Evolutionary conservation across 768 basidiomycete genomes (phyloP).

Genomic region (Termitomyces heimii): DNA sequence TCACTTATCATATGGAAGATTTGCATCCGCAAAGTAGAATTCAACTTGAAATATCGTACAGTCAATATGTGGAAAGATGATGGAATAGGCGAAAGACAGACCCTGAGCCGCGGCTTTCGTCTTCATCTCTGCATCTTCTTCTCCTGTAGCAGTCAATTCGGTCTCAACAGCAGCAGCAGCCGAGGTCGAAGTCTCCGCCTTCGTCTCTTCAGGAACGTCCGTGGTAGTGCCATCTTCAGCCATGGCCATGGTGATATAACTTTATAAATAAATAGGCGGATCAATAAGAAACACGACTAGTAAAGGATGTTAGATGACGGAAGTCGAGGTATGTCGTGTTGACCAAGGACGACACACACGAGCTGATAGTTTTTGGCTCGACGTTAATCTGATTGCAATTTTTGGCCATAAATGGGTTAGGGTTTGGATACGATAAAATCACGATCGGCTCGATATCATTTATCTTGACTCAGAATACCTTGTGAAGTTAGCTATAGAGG

Average conservation of each 20-base stretch:
- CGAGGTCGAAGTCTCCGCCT: slow-evolving; percentile 8
- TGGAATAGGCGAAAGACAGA: slow-evolving; percentile 18
- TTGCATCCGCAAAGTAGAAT: slow-evolving; percentile 97
- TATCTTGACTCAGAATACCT: background rate
- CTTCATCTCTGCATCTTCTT: slow-evolving; percentile 35
- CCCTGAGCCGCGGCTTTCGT: slow-evolving; percentile 51
- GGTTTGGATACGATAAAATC: slow-evolving; percentile 3
- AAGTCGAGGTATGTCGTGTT: slow-evolving; percentile 2
- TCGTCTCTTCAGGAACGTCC: slow-evolving; percentile 10
- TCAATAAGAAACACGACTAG: background rate
- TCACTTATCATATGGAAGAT: slow-evolving; percentile 86
- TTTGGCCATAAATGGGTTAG: slow-evolving; percentile 12
- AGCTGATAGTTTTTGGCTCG: slow-evolving; percentile 2
- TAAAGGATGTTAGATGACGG: background rate
- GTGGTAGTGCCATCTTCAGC: slow-evolving; percentile 18
- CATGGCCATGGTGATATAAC: slow-evolving; percentile 21
- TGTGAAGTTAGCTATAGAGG: no score
- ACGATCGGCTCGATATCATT: background rate
- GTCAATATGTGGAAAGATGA: background rate
- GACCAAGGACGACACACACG: background rate
- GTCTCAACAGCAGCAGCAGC: slow-evolving; percentile 7
- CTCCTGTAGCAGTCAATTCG: slow-evolving; percentile 2
- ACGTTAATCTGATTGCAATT: slow-evolving; percentile 4
- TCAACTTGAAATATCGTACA: slow-evolving; percentile 50
- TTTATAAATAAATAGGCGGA: slow-evolving; percentile 15